Base-by-base conservation (phyloP, 768 basidiomycete species). In the Sistotremastrum suecicum region DNA sequence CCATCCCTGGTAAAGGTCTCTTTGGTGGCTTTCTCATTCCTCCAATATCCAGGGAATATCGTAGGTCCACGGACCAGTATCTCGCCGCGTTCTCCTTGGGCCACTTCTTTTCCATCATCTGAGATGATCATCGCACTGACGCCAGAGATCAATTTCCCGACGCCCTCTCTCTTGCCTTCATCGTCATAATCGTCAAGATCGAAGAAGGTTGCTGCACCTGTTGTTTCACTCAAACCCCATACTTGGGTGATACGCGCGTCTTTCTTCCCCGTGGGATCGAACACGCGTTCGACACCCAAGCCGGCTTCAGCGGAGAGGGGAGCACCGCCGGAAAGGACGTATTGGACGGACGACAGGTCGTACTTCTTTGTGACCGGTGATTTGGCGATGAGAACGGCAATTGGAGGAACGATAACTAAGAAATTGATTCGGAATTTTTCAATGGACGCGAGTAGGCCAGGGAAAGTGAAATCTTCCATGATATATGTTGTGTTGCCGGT, bases 301-400 rank as follows among this genome's bases (percentile, higher is more conserved):
- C 56, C 54, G 11, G 66, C 45, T 7, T 62, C 61, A 1, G 57
- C 49, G 2, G 56, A 55, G 3, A 66, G 52, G 0, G 66, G 64
- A 7, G 67, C 67, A 2, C 66, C 67, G 30, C 63, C 66, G 30
- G 53, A 58, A 39, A 61, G 50, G 11, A 66, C 44, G 12, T 61
- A 60, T 35, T 56, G 36, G 32, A 67, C 47, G n/a, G 54, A 54
- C 3, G 55, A 51, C 6, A 68, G 53, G 52, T 66, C 60, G 54
- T 58, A 64, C 39, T 61, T 51, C 44, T 55, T 52, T 5, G 66
- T 57, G 7, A 63, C 43, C 2, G 58, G 58, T 5, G 57, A 56
- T 48, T 64, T 59, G 5, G 63, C 55, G 37, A 69, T 52, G 5
- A 56, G 54, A 34, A 67, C 58, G 1, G 63, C 54, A 34, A 68